These are phyloP conservation scores for Hypoxylon fragiforme DNA, from an alignment of 495 filamentous ascomycete genomes.

Conservation along the genomic window DNA sequence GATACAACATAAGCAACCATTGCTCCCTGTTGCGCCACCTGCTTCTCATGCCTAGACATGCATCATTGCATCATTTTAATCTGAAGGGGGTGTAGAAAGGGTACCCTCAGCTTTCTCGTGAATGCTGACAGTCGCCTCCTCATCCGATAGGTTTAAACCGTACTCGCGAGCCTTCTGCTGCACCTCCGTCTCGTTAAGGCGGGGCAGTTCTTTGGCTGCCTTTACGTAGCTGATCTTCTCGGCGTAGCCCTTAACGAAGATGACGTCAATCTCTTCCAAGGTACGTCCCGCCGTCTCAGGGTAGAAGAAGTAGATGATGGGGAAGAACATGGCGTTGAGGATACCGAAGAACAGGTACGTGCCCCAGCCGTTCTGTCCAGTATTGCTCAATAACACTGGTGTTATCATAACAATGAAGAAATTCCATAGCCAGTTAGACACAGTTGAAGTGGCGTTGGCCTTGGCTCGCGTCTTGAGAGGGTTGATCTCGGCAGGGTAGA, in stretches of 20 bases:
- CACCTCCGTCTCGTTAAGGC: conserved; percentile 61
- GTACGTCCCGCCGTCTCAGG: conserved; percentile 72
- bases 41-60: not conserved
- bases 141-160: conserved; percentile 43
- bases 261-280: conserved; percentile 72
- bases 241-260: conserved; percentile 69
- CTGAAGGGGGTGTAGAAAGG: conserved; percentile 16
- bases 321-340: conserved; percentile 66
- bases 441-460: conserved; percentile 68
- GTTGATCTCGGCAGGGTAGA: conserved; percentile 61
- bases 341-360: conserved; percentile 71
- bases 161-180: conserved; percentile 60
- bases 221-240: conserved; percentile 71
- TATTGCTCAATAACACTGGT: conserved; percentile 68
- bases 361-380: conserved; percentile 60
- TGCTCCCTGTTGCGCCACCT: conserved; percentile 6
- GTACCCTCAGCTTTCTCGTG: conserved; percentile 24
- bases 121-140: conserved; percentile 25
- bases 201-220: conserved; percentile 64
- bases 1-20: conserved; percentile 4
- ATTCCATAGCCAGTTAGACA: conserved; percentile 73
- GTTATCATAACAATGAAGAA: conserved; percentile 54
- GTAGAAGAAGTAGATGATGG: conserved; percentile 69
- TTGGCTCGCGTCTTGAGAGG: conserved; percentile 66
- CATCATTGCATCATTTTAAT: conserved; percentile 16